These are phyloP conservation scores for Mycena capillaripes DNA, from an alignment of 768 basidiomycete genomes.

Conservation along the genomic window DNA sequence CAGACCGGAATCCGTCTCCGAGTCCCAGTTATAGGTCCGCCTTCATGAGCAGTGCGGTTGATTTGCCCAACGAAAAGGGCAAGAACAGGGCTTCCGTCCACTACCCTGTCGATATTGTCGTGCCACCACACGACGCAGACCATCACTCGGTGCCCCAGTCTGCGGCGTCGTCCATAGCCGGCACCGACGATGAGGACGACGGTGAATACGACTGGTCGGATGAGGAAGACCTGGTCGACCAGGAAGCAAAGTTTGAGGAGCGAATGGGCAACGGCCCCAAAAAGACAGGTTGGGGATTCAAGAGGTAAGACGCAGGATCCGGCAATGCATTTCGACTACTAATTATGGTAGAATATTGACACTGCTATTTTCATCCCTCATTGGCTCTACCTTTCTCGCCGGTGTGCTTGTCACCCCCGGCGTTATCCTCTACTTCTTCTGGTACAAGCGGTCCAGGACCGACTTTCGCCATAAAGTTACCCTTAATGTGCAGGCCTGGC, in stretches of 20 bases:
- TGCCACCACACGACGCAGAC: slow-evolving; percentile 45
- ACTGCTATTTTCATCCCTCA: slow-evolving; percentile 77
- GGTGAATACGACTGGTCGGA: slow-evolving; percentile 83
- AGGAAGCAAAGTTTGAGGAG: slow-evolving; percentile 76
- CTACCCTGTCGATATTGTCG: slow-evolving; percentile 61
- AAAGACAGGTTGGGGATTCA: slow-evolving; percentile 64
- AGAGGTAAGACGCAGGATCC: slow-evolving; percentile 56
- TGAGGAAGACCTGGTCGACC: slow-evolving; percentile 81
- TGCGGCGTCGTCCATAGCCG: slow-evolving; percentile 59
- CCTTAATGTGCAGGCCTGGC: slow-evolving; percentile 81
- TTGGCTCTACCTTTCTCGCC: slow-evolving; percentile 79
- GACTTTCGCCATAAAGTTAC: slow-evolving; percentile 70
- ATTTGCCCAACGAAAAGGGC: slow-evolving; percentile 33
- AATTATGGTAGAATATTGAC: slow-evolving; percentile 63
- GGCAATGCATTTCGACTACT: not conserved
- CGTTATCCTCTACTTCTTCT: slow-evolving; percentile 76
- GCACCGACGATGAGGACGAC: slow-evolving; percentile 72
- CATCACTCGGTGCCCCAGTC: slow-evolving; percentile 47
- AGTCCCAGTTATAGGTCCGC: slow-evolving; percentile 40
- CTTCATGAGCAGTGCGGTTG: slow-evolving; percentile 33
- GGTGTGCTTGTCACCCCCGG: slow-evolving; percentile 72
- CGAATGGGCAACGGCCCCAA: slow-evolving; percentile 67
- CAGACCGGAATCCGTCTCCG: slow-evolving; percentile 34
- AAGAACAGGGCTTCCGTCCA: slow-evolving; percentile 62
- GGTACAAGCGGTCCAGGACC: slow-evolving; percentile 73